Conservation (phyloP, 2,329 filamentous ascomycete genomes). For the Clonostachys byssicola region DNA sequence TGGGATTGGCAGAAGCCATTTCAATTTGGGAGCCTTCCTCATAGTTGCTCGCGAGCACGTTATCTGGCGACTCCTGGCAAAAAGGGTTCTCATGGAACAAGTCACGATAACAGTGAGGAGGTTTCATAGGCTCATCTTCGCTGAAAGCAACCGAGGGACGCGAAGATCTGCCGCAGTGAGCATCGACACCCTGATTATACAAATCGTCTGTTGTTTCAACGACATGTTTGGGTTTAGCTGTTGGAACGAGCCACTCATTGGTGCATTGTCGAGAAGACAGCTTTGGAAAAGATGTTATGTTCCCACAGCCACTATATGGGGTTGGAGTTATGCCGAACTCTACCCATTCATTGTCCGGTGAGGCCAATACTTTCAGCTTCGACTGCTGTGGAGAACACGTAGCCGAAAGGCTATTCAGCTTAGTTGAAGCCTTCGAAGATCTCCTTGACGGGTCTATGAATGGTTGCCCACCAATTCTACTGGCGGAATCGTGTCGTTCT, state of each 20-base stretch:
- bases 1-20: constrained; percentile 12
- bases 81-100: constrained; percentile 17
- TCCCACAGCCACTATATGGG: background rate
- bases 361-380: background rate
- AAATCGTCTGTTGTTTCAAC: constrained; percentile 6
- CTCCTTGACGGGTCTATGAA: background rate
- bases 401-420: background rate
- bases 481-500: background rate
- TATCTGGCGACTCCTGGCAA: background rate
- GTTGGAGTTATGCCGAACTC: background rate
- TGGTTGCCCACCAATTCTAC: background rate
- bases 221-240: constrained; percentile 8
- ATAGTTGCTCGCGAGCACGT: constrained; percentile 1
- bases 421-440: background rate
- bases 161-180: constrained; percentile 11
- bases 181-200: constrained; percentile 23
- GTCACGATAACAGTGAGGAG: constrained; percentile 6
- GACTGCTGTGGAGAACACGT: background rate
- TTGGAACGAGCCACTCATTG: constrained; percentile 21
- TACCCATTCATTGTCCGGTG: background rate
- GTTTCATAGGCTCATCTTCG: constrained; percentile 6
- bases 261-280: constrained; percentile 23
- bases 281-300: constrained; percentile 26
- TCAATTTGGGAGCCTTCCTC: constrained; percentile 3
- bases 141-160: constrained; percentile 2